Evolutionary conservation across 2,329 filamentous ascomycete species (phyloP).

Genomic region (Chrysoporthe puriensis): DNA sequence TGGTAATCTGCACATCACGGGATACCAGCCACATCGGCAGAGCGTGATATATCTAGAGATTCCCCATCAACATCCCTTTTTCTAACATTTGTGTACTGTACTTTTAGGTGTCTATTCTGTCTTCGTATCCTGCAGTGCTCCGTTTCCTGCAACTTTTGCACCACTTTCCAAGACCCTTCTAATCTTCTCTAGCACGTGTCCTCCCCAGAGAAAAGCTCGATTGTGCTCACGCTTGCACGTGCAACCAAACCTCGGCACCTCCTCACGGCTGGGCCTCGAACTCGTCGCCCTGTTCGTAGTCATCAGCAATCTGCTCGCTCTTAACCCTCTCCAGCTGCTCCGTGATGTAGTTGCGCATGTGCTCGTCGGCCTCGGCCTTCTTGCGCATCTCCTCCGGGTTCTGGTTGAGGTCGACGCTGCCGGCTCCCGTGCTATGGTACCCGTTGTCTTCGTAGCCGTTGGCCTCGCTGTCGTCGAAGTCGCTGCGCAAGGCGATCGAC

Average conservation of each 20-base stretch:
- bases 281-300: slow-evolving; percentile 49
- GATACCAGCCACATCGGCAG: not conserved
- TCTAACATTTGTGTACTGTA: not conserved
- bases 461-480: slow-evolving; percentile 62
- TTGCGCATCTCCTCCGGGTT: slow-evolving; percentile 56
- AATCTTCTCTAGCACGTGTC: not conserved
- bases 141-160: slow-evolving; percentile 17
- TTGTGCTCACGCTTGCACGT: not conserved
- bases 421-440: slow-evolving; percentile 37
- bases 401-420: slow-evolving; percentile 54
- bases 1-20: no score
- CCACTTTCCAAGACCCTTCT: not conserved
- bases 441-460: slow-evolving; percentile 53
- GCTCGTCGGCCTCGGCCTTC: slow-evolving; percentile 62
- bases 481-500: slow-evolving; percentile 82
- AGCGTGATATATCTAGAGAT: not conserved
- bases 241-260: not conserved
- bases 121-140: slow-evolving; percentile 3
- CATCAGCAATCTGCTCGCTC: slow-evolving; percentile 52
- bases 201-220: not conserved
- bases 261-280: slow-evolving; percentile 46
- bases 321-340: slow-evolving; percentile 78
- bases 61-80: not conserved
- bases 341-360: slow-evolving; percentile 80
- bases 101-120: slow-evolving; percentile 7